Conservation (phyloP, 2,329 filamentous ascomycete species). For the Nothopassalora personata region DNA sequence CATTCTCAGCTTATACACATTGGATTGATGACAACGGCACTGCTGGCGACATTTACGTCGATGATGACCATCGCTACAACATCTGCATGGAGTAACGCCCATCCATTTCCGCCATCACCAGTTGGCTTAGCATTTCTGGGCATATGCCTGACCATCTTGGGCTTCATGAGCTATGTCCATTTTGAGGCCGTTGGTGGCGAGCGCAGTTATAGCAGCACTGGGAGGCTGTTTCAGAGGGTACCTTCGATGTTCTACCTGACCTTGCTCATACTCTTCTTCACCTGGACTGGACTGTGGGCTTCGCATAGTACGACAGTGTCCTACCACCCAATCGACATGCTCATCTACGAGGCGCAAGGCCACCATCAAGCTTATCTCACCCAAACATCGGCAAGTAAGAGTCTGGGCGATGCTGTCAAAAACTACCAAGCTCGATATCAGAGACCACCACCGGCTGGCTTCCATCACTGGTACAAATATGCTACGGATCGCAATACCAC, state of each 20-base stretch:
- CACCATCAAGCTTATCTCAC: constrained; percentile 47
- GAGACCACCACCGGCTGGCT: constrained; percentile 54
- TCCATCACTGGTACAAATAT: constrained; percentile 56
- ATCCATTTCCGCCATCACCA: constrained; percentile 28
- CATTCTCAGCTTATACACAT: constrained; percentile 36
- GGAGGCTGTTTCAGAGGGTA: constrained; percentile 13
- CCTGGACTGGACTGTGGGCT: constrained; percentile 39
- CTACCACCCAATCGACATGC: constrained; percentile 51
- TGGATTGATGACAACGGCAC: constrained; percentile 36
- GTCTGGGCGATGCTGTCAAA: constrained; percentile 45
- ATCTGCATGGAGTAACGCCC: constrained; percentile 31
- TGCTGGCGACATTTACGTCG: constrained; percentile 36
- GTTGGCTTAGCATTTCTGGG: constrained; percentile 22
- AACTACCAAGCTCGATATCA: constrained; percentile 50
- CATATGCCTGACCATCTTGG: constrained; percentile 23
- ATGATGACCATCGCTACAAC: constrained; percentile 31
- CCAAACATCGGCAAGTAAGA: constrained; percentile 45
- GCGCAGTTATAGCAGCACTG: neutral
- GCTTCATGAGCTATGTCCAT: constrained; percentile 30
- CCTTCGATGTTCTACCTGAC: constrained; percentile 33
- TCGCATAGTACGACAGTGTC: constrained; percentile 37
- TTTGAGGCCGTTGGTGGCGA: constrained; percentile 15
- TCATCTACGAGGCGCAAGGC: constrained; percentile 47
- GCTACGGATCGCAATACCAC: constrained; percentile 48
- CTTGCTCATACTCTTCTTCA: constrained; percentile 39